Conservation (phyloP, 805 yeast species). For the Saccharomycopsis sp. region DNA sequence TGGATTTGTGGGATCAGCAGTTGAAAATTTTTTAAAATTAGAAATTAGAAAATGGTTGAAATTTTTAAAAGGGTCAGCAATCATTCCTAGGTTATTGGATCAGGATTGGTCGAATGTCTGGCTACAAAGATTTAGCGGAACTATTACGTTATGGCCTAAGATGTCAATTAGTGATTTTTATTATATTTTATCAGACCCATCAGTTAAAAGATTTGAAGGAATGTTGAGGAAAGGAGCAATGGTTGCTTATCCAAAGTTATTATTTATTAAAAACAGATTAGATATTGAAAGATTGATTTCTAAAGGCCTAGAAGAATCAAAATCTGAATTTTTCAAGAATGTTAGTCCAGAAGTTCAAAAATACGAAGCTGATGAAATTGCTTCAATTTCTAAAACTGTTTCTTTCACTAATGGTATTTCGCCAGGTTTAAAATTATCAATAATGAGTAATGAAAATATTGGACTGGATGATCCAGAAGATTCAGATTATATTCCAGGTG, state of each 20-base stretch:
- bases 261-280: constrained; percentile 54
- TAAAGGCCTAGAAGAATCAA: constrained; percentile 31
- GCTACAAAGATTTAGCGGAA: constrained; percentile 64
- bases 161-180: constrained; percentile 47
- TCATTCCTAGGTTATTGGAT: constrained; percentile 57
- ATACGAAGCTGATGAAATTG: constrained; percentile 1
- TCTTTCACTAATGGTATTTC: too few species aligned
- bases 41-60: constrained; percentile 74
- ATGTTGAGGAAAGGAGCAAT: constrained; percentile 55
- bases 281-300: constrained; percentile 57
- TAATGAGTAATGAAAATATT: too few species aligned
- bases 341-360: neutral
- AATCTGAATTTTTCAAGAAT: constrained; percentile 6
- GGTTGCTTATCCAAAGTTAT: constrained; percentile 54
- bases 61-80: constrained; percentile 50
- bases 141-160: constrained; percentile 70
- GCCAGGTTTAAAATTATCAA: too few species aligned
- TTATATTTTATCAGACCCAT: constrained; percentile 60
- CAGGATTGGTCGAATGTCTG: constrained; percentile 77
- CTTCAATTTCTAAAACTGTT: too few species aligned
- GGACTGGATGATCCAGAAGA: too few species aligned
- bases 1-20: constrained; percentile 63
- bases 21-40: constrained; percentile 58
- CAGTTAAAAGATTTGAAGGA: constrained; percentile 40
- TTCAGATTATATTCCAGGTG: too few species aligned